These are phyloP conservation scores for Lactifluus hygrophoroides DNA, from an alignment of 768 basidiomycete species.

Conservation along the genomic window DNA sequence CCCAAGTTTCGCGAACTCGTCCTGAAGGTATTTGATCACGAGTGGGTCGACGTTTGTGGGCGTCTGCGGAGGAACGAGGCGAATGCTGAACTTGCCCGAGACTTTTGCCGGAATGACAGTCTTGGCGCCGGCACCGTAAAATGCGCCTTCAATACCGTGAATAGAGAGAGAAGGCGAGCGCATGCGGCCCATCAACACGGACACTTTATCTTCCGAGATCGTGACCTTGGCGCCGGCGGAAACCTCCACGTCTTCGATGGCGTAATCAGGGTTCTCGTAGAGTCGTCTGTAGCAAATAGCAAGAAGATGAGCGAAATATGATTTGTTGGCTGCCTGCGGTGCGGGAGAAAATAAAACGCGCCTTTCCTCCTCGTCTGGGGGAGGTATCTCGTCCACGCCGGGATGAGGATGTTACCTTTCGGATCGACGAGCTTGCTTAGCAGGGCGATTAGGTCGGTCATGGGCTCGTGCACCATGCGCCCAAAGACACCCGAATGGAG, in stretches of 20 bases:
- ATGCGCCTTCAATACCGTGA: slow-evolving; percentile 95
- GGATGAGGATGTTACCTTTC: slow-evolving; percentile 82
- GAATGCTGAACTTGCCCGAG: slow-evolving; percentile 89
- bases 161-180: slow-evolving; percentile 79
- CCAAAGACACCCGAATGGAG: slow-evolving; percentile 89
- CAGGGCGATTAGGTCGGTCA: slow-evolving; percentile 83
- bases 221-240: slow-evolving; percentile 71
- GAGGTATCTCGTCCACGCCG: slow-evolving; percentile 72
- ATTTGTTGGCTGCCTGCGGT: background rate
- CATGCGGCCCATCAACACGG: slow-evolving; percentile 90
- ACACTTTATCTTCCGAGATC: slow-evolving; percentile 66
- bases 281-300: slow-evolving; percentile 52
- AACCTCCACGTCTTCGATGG: slow-evolving; percentile 60
- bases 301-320: background rate
- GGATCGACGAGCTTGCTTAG: slow-evolving; percentile 80
- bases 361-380: slow-evolving; percentile 66
- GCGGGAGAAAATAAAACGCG: slow-evolving; percentile 25
- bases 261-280: slow-evolving; percentile 70
- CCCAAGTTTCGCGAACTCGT: slow-evolving; percentile 77
- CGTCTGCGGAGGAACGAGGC: slow-evolving; percentile 84
- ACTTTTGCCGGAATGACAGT: slow-evolving; percentile 93
- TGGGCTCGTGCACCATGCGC: slow-evolving; percentile 77
- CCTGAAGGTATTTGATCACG: slow-evolving; percentile 59
- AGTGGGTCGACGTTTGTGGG: slow-evolving; percentile 65
- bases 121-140: slow-evolving; percentile 73